phyloP scores from a whole-genome alignment of 1,139 yeast species.

The Candida tunisiensis region DNA sequence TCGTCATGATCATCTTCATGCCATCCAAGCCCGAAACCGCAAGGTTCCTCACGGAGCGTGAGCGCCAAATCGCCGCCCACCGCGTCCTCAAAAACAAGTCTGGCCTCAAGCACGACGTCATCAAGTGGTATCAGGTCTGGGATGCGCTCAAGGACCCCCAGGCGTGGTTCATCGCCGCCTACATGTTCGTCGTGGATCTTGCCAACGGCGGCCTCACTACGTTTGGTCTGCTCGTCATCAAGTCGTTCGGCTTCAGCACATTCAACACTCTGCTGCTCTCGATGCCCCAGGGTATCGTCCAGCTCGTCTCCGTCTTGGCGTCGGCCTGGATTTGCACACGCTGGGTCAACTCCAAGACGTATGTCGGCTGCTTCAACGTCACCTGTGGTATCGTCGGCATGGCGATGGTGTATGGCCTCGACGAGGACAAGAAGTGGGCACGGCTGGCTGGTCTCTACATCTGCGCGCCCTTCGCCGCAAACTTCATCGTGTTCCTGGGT shows the following conservation, averaged over 20 bases:
- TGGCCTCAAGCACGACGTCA: constrained; percentile 38
- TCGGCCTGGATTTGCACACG: background rate
- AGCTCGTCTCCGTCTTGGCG: constrained; percentile 1
- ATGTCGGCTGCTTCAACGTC: background rate
- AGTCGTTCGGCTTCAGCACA: constrained; percentile 22
- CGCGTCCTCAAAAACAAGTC: constrained; percentile 30
- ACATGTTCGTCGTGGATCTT: constrained; percentile 15
- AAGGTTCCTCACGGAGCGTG: constrained; percentile 32
- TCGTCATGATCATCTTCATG: constrained; percentile 25
- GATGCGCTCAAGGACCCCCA: constrained; percentile 26
- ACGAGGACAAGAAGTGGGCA: background rate
- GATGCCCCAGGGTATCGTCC: constrained; percentile 21
- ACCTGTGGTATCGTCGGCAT: constrained; percentile 1
- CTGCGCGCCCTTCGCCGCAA: background rate
- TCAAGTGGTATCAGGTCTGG: constrained; percentile 35
- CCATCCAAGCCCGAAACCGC: constrained; percentile 42
- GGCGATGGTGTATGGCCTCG: background rate
- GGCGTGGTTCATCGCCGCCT: constrained; percentile 31
- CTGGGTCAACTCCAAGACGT: background rate
- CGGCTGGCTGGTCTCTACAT: background rate
- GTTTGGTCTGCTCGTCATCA: constrained; percentile 25
- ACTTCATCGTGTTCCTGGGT: constrained; percentile 15
- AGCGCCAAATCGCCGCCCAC: constrained; percentile 34
- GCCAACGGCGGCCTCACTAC: constrained; percentile 32
- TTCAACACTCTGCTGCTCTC: constrained; percentile 24